phyloP scores from a whole-genome alignment of 345 rosid genomes.

The Hibiscus trionum region DNA sequence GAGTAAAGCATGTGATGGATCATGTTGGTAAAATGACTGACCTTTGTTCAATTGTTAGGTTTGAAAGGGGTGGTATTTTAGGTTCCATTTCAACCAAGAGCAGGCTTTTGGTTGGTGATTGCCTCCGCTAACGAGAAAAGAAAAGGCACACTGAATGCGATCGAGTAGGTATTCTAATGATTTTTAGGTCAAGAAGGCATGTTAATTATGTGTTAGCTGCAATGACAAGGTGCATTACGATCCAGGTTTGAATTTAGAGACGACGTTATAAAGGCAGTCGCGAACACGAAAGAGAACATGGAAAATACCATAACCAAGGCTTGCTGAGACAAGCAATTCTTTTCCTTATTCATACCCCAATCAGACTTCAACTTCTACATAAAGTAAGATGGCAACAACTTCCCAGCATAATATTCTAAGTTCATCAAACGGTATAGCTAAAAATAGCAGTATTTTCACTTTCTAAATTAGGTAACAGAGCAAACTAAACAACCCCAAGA shows the following conservation, averaged over 20 bases:
- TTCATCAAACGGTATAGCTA: background rate
- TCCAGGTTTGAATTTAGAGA: too few relatives aligned
- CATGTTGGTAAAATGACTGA: background rate
- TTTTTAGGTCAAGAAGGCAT: background rate
- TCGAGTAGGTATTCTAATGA: conserved; percentile 31
- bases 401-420: background rate
- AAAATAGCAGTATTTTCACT: background rate
- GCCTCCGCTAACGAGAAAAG: conserved; percentile 15
- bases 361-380: background rate
- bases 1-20: too few relatives aligned
- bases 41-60: conserved; percentile 1
- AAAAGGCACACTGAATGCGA: conserved; percentile 27
- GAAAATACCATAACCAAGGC: too few relatives aligned
- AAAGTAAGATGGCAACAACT: conserved; percentile 8
- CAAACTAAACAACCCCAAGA: background rate
- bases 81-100: conserved; percentile 11
- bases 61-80: conserved; percentile 12
- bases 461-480: conserved; percentile 3
- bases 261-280: too few relatives aligned
- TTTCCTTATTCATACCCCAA: background rate
- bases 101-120: conserved; percentile 20
- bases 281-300: too few relatives aligned
- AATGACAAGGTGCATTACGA: too few relatives aligned
- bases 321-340: too few relatives aligned
- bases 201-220: too few relatives aligned